These are phyloP conservation scores for Kalanchoe fedtschenkoi DNA, from an alignment of 164 flowering plant genomes.

Conservation along the genomic window DNA sequence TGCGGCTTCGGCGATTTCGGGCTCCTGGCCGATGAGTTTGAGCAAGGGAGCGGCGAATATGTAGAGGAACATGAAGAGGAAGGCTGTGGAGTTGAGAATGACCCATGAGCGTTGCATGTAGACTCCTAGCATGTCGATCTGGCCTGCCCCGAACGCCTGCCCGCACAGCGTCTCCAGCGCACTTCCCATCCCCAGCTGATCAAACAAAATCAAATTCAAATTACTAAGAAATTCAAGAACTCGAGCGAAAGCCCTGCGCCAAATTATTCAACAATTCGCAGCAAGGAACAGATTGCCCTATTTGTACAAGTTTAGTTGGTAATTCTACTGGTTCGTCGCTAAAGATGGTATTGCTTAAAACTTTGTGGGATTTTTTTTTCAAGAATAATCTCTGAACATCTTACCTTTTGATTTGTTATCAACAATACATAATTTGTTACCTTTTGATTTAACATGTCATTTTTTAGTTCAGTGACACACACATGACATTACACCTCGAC, in stretches of 20 bases:
- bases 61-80: constrained; percentile 21
- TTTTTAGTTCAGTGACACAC: too few relatives aligned
- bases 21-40: constrained; percentile 22
- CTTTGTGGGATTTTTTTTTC: too few relatives aligned
- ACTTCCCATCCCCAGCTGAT: constrained; percentile 61
- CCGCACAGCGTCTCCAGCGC: constrained; percentile 47
- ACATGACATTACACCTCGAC: too few relatives aligned
- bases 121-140: constrained; percentile 30
- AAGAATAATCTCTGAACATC: too few relatives aligned
- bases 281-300: too few relatives aligned
- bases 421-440: too few relatives aligned
- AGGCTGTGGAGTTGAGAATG: constrained; percentile 18
- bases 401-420: too few relatives aligned
- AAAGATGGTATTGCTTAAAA: neutral
- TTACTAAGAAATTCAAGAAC: too few relatives aligned
- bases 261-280: too few relatives aligned
- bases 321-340: neutral
- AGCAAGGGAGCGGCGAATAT: constrained; percentile 23
- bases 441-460: too few relatives aligned
- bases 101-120: constrained; percentile 47
- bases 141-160: constrained; percentile 35
- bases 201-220: too few relatives aligned
- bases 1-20: constrained; percentile 25
- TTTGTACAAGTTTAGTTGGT: neutral
- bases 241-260: too few relatives aligned